These are phyloP conservation scores for Starmerella floris DNA, from an alignment of 805 yeast genomes.

Conservation along the genomic window DNA sequence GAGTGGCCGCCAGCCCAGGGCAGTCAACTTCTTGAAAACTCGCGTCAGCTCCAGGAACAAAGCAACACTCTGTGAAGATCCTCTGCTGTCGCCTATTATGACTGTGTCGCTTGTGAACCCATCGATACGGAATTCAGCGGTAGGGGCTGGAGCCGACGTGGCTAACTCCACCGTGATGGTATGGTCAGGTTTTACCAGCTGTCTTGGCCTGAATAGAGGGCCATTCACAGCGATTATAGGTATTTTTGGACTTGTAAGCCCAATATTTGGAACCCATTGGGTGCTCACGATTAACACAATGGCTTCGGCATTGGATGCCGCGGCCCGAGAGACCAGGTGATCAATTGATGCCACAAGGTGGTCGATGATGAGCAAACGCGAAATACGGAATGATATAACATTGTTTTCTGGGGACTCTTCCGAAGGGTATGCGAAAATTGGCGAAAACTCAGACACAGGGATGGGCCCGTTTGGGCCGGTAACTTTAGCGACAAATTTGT, in stretches of 20 bases:
- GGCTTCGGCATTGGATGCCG: background rate
- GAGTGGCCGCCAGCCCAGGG: conserved; percentile 13
- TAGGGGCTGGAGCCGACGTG: background rate
- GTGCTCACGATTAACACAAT: conserved; percentile 7
- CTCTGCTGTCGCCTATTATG: conserved; percentile 9
- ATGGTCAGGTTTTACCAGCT: background rate
- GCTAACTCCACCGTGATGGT: background rate
- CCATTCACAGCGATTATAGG: conserved; percentile 5
- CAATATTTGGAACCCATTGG: conserved; percentile 11
- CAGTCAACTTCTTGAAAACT: background rate
- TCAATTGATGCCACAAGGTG: background rate
- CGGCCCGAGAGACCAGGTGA: conserved; percentile 1
- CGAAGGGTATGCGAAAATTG: background rate
- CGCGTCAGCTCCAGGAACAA: conserved; percentile 5
- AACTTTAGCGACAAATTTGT: background rate
- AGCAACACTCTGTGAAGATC: conserved; percentile 3
- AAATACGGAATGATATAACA: background rate
- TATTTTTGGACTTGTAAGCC: conserved; percentile 3
- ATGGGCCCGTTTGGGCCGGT: background rate
- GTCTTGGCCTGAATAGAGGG: no score
- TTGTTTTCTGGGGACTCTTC: background rate
- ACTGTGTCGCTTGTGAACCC: conserved; percentile 10
- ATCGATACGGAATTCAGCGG: conserved; percentile 3
- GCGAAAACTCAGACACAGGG: background rate
- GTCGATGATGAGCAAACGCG: background rate